Base-by-base conservation (phyloP, 306 rosid genomes). In the Castanea mollissima region DNA sequence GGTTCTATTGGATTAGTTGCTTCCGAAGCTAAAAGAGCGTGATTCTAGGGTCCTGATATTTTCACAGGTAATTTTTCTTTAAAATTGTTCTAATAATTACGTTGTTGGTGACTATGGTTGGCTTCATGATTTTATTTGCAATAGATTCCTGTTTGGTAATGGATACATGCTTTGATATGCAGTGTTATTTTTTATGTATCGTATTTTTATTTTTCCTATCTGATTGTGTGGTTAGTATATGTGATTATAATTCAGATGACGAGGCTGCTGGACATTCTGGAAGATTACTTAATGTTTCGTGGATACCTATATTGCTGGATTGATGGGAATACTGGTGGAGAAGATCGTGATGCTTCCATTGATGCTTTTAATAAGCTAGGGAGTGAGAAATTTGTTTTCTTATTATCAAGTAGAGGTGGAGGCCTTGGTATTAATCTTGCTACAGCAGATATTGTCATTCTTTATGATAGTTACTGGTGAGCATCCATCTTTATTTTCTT, bases 371-470 rank as follows among this genome's bases (percentile, higher is more conserved):
- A 95, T 82, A 92, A 83, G 85, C 98, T 96, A 54, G 99, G 99
- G 80, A 95, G 99, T 84, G 99, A 95, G 83, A 95, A 95, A 82
- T 95, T 95, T 87, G 97, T 91, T 57, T 95, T 95, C 83, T 86
- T 95, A 80, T 76, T 95, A 58, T 95, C 99, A 29, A 95, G 98
- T 52, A 89, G 99, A 71, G 99, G 98, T 64, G 99, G 99, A 81
- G 99, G 99, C 65, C 99, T 95, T 76, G 99, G 99, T 74, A 95
- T 95, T 74, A 95, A 95, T 88, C 99, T 95, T 86, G 99, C 99
- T 77, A 95, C 99, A 63, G 99, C 99, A 5, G 99, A 95, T 89
- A 95, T 95, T 41, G 99, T 95, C 79, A 92, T 95, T 84, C 90
- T 95, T 75, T 95, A 95, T 83, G 99, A 95, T 71, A 95, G 99